phyloP scores from a whole-genome alignment of 768 basidiomycete species.

The Boletus patriciae region DNA sequence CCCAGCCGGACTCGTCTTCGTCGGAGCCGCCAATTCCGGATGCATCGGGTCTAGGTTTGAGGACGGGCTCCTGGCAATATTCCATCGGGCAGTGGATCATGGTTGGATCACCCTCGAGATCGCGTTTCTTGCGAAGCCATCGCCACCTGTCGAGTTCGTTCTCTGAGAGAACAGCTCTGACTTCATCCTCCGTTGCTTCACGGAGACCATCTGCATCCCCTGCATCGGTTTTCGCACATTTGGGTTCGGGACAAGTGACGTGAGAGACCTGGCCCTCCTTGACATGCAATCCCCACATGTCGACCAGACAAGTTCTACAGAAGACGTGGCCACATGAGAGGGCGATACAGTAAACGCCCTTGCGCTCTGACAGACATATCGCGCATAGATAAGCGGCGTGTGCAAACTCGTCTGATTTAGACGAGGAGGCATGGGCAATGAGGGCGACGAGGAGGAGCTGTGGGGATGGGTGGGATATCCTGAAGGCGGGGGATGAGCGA shows the following conservation, averaged over 20 bases:
- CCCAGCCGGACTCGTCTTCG: constrained; percentile 64
- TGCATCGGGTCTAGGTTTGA: constrained; percentile 45
- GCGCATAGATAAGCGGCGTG: constrained; percentile 67
- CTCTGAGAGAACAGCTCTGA: constrained; percentile 66
- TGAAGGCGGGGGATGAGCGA: constrained; percentile 11
- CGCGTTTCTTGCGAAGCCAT: constrained; percentile 71
- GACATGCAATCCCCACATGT: constrained; percentile 83
- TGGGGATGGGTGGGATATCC: constrained; percentile 57
- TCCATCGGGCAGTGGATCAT: constrained; percentile 79
- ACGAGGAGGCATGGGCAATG: constrained; percentile 46
- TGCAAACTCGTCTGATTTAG: constrained; percentile 55
- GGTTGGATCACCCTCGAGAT: constrained; percentile 75
- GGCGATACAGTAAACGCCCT: constrained; percentile 72
- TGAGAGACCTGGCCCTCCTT: constrained; percentile 71
- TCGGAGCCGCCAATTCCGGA: constrained; percentile 30
- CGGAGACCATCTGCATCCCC: constrained; percentile 31
- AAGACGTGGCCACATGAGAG: constrained; percentile 78
- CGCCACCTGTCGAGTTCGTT: constrained; percentile 70
- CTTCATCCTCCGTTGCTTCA: constrained; percentile 68
- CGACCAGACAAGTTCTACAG: constrained; percentile 74
- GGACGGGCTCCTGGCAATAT: constrained; percentile 79
- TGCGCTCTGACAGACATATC: constrained; percentile 71
- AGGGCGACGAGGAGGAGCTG: constrained; percentile 50
- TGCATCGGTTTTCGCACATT: constrained; percentile 59
- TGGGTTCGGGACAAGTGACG: constrained; percentile 80